Conservation (phyloP, 2,329 filamentous ascomycete genomes). For the Epichloe uncinata region DNA sequence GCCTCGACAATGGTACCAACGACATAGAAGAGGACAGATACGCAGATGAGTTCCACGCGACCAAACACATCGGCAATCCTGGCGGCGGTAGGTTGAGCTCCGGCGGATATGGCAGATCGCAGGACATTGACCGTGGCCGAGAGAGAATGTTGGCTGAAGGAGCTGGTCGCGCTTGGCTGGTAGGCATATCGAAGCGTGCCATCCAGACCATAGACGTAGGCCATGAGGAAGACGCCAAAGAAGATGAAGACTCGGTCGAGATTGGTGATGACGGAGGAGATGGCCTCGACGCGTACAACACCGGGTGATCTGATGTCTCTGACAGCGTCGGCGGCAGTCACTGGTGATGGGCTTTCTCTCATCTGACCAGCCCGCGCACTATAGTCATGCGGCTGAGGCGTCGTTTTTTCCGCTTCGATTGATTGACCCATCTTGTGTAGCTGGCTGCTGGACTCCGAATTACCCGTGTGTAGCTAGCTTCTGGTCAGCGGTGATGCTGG, state of each 20-base stretch:
- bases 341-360: not conserved
- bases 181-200: conserved; percentile 41
- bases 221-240: conserved; percentile 45
- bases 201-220: conserved; percentile 51
- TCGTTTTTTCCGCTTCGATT: not conserved
- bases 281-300: conserved; percentile 45
- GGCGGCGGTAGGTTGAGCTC: conserved; percentile 45
- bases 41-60: conserved; percentile 44
- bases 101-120: conserved; percentile 44
- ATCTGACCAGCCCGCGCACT: not conserved
- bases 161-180: conserved; percentile 40
- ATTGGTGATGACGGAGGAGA: conserved; percentile 37
- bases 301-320: conserved; percentile 31
- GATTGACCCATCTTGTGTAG: not conserved
- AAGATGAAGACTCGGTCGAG: conserved; percentile 44
- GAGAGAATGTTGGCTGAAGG: conserved; percentile 38
- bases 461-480: too few species aligned
- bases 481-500: too few species aligned
- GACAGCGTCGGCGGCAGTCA: conserved; percentile 13
- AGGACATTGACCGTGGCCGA: conserved; percentile 44
- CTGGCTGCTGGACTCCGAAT: too few species aligned
- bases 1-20: conserved; percentile 48
- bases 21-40: conserved; percentile 36
- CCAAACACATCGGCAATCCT: conserved; percentile 54
- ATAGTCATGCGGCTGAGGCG: conserved; percentile 4